These are phyloP conservation scores for Phaeotremella fagi DNA, from an alignment of 768 basidiomycete species.

Conservation along the genomic window DNA sequence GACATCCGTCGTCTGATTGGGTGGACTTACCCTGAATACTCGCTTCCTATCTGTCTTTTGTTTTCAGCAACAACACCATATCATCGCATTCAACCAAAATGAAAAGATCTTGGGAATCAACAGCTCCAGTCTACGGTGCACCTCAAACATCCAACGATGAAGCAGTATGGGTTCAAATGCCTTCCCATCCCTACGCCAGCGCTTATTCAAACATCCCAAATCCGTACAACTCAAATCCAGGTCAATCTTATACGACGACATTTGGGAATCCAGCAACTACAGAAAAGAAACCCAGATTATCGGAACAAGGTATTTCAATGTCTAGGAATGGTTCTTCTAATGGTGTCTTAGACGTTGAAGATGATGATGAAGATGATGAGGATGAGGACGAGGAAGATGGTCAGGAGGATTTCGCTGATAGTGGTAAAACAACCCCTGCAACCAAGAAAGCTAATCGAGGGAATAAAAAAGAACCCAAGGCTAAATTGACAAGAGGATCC, in stretches of 20 bases:
- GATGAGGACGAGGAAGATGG: conserved; percentile 35
- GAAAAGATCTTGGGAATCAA: conserved; percentile 27
- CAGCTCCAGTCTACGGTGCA: not conserved
- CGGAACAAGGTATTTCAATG: not conserved
- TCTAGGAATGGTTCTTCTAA: conserved; percentile 10
- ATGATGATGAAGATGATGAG: conserved; percentile 39
- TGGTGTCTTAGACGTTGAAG: conserved; percentile 23
- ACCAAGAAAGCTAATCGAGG: conserved; percentile 22
- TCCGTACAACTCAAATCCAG: conserved; percentile 13
- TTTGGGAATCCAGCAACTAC: conserved; percentile 1
- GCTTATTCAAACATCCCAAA: conserved; percentile 30
- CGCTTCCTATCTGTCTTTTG: no score
- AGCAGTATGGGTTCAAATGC: conserved; percentile 20
- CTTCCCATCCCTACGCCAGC: conserved; percentile 38
- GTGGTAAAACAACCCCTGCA: conserved; percentile 11
- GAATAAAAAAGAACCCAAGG: conserved; percentile 23
- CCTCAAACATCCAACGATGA: conserved; percentile 7
- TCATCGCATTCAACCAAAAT: conserved; percentile 6
- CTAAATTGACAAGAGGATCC: conserved; percentile 45
- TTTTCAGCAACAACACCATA: not conserved
- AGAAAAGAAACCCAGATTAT: conserved; percentile 19
- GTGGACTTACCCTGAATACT: no score
- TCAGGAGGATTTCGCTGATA: conserved; percentile 14
- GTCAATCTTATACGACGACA: conserved; percentile 10
- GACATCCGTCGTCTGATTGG: no score